Percentiles rank a stretch among this genome's conserved stretches.
Evolutionary conservation across 805 yeast species (phyloP).

Genomic region (Ogataea populi-albae): DNA sequence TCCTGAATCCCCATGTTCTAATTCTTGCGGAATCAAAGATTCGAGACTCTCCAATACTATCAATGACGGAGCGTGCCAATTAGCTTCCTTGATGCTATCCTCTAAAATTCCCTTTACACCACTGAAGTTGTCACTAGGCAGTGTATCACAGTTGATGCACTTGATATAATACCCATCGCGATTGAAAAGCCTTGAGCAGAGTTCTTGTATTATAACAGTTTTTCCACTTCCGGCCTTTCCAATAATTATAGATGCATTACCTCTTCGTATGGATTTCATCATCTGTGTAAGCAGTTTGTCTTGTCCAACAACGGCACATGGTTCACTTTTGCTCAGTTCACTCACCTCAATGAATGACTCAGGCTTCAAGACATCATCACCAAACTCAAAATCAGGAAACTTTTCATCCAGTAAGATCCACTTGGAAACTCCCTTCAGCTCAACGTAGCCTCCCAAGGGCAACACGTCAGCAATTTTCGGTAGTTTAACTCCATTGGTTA

Average conservation of each 20-base stretch:
- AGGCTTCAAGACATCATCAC: slow-evolving; percentile 45
- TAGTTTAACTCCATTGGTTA: slow-evolving; percentile 51
- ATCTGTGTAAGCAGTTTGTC: slow-evolving; percentile 42
- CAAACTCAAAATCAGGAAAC: slow-evolving; percentile 42
- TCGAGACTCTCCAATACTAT: slow-evolving; percentile 79
- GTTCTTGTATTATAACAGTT: slow-evolving; percentile 47
- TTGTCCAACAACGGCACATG: slow-evolving; percentile 52
- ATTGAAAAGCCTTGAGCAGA: slow-evolving; percentile 36
- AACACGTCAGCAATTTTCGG: slow-evolving; percentile 47
- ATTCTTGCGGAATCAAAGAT: slow-evolving; percentile 63
- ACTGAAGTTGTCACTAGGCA: slow-evolving; percentile 56
- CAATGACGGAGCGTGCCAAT: slow-evolving; percentile 76
- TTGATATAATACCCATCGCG: slow-evolving; percentile 46
- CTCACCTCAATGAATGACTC: slow-evolving; percentile 36
- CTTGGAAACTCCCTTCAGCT: slow-evolving; percentile 37
- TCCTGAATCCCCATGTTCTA: slow-evolving; percentile 53
- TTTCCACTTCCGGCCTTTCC: slow-evolving; percentile 88
- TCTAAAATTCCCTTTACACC: slow-evolving; percentile 42
- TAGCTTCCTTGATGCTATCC: slow-evolving; percentile 42
- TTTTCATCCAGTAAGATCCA: slow-evolving; percentile 27
- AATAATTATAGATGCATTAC: slow-evolving; percentile 55
- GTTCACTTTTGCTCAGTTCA: not conserved
- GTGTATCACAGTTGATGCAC: slow-evolving; percentile 50
- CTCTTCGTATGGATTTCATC: slow-evolving; percentile 37
- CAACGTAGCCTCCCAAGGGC: slow-evolving; percentile 60